phyloP scores from a whole-genome alignment of 257 asterid genomes.

The Lantana camara region DNA sequence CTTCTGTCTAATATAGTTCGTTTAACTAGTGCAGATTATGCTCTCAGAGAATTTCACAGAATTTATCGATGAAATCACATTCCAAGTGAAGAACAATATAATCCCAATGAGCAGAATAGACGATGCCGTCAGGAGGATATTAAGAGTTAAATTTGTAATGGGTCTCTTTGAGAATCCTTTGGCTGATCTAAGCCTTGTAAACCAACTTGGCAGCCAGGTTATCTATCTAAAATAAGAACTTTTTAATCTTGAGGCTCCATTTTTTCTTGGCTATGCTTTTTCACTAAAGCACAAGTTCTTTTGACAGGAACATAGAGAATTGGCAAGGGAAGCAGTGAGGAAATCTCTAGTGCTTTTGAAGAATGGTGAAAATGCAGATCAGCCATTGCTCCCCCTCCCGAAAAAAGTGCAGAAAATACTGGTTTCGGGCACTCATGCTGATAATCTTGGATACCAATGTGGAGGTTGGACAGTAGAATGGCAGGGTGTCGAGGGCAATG shows the following conservation, averaged over 20 bases:
- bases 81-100: slow-evolving; percentile 37
- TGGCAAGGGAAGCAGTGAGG: slow-evolving; percentile 69
- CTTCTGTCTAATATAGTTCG: slow-evolving; percentile 6
- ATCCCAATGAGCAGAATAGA: slow-evolving; percentile 44
- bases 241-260: not conserved
- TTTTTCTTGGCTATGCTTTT: not conserved
- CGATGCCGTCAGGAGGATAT: slow-evolving; percentile 41
- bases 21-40: slow-evolving; percentile 41
- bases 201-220: slow-evolving; percentile 48
- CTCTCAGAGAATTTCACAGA: slow-evolving; percentile 36
- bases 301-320: slow-evolving; percentile 51
- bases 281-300: not conserved
- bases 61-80: slow-evolving; percentile 37
- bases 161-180: slow-evolving; percentile 48
- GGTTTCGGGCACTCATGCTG: slow-evolving; percentile 62
- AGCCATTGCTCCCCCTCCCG: slow-evolving; percentile 52
- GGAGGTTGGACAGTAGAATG: slow-evolving; percentile 72
- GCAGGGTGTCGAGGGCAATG: slow-evolving; percentile 61
- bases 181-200: slow-evolving; percentile 38
- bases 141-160: slow-evolving; percentile 47
- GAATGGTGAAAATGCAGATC: slow-evolving; percentile 41
- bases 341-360: slow-evolving; percentile 67
- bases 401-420: slow-evolving; percentile 46
- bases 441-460: slow-evolving; percentile 65
- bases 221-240: not conserved